Conservation (phyloP, 441 rosid species). For the Raphanus hybrid region DNA sequence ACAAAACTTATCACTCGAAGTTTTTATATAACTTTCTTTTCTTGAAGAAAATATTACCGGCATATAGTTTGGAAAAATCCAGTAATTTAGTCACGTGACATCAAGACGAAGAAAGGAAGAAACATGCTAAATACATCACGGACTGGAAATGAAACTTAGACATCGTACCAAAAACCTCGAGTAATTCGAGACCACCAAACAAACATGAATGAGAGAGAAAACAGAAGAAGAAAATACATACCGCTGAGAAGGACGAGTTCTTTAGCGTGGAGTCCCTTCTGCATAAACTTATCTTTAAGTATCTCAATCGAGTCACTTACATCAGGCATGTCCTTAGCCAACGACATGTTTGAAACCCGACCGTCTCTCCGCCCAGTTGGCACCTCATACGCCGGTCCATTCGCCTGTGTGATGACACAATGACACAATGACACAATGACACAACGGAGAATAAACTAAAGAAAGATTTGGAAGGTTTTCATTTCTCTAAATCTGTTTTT, state of each 20-base stretch:
- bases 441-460: neutral
- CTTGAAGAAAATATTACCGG: constrained; percentile 1
- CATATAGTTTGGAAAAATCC: neutral
- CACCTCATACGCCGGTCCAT: constrained; percentile 68
- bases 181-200: constrained; percentile 33
- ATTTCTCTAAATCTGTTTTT: neutral
- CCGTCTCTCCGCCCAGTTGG: constrained; percentile 86
- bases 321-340: constrained; percentile 69
- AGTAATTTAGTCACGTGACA: constrained; percentile 29
- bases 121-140: constrained; percentile 24
- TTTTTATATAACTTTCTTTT: neutral
- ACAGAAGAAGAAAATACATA: constrained; percentile 25
- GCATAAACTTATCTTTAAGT: constrained; percentile 58
- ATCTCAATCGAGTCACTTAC: constrained; percentile 58
- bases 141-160: constrained; percentile 27
- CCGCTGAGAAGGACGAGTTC: constrained; percentile 78
- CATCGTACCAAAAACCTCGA: constrained; percentile 41
- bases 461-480: neutral
- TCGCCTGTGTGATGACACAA: constrained; percentile 46
- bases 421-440: too few species aligned
- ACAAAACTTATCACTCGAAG: neutral
- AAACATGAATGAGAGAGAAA: constrained; percentile 41
- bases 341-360: constrained; percentile 50
- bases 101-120: constrained; percentile 6
- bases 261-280: constrained; percentile 63